These are phyloP conservation scores for Calocera viscosa DNA, from an alignment of 768 basidiomycete species.

Conservation along the genomic window DNA sequence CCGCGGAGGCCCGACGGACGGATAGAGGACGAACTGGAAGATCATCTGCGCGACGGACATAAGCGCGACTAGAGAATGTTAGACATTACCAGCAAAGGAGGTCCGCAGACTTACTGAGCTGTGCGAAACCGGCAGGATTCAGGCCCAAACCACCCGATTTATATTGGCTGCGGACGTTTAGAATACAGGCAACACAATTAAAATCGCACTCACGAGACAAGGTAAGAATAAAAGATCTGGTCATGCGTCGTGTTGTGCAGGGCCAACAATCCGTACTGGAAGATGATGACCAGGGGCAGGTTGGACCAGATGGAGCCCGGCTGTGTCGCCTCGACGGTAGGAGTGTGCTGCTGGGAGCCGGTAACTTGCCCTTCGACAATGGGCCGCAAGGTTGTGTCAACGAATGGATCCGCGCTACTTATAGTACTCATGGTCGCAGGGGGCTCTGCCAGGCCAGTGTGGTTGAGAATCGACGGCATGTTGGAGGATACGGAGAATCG, in stretches of 20 bases:
- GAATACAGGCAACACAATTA: not conserved
- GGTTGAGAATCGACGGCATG: conserved; percentile 12
- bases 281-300: conserved; percentile 70
- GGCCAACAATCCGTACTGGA: conserved; percentile 83
- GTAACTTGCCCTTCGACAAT: conserved; percentile 12
- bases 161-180: conserved; percentile 45
- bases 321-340: not conserved
- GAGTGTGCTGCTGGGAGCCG: conserved; percentile 7
- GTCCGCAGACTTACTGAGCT: conserved; percentile 49
- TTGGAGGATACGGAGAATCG: not conserved
- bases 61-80: conserved; percentile 51
- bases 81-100: not conserved
- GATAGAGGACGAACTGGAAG: conserved; percentile 84
- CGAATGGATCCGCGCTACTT: not conserved
- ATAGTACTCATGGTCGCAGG: conserved; percentile 5
- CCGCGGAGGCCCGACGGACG: conserved; percentile 71
- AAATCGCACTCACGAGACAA: conserved; percentile 55
- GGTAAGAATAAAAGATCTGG: conserved; percentile 31
- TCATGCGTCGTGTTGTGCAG: conserved; percentile 45
- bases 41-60: conserved; percentile 92
- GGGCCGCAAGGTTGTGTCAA: conserved; percentile 3
- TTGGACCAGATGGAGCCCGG: conserved; percentile 35
- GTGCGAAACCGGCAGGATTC: conserved; percentile 82
- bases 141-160: conserved; percentile 80
- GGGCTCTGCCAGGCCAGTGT: conserved; percentile 10